Evolutionary conservation across 2,329 filamentous ascomycete species (phyloP), one percentile per base, ranked within the genome.

Genomic region (Apiospora arundinis): DNA sequence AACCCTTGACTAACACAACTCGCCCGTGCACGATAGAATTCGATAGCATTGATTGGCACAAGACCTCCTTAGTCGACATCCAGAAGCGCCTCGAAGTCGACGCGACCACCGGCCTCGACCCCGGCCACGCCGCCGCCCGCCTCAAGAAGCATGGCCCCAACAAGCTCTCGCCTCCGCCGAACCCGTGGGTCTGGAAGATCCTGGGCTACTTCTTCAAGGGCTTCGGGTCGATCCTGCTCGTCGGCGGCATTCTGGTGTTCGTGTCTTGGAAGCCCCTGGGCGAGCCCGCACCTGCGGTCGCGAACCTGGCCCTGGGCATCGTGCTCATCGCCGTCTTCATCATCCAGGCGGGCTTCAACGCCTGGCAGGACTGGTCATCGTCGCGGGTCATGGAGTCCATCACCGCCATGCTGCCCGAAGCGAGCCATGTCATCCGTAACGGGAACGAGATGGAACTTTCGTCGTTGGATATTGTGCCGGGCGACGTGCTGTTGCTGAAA

Each of bases 291-390:
- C 84, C 84, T 0, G 82, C 82, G 1, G 70, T 77, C 1, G 82
- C 82, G 37, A 86, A 86, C 74, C 80, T 86, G 1, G 83, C 83
- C 18, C 80, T 86, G 8, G 83, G 84, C 5, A 81, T 86, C 67
- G 80, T 86, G 1, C 81, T 86, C 56, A 74, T 86, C 74, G 82
- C 86, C 66, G 84, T 86, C 72, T 85, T 86, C 70, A 74, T 83
- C 37, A 81, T 86, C 0, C 84, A 86, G 71, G 84, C 85, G 42
- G 76, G 77, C 37, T 86, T 86, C 74, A 83, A 82, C 0, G 83
- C 82, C 7, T 86, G 86, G 65, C 83, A 85, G 74, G 84, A 86
- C 70, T 86, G 83, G 83, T 86, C 84, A 0, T 85, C 83, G 1
- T 78, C 78, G 25, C 80, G 82, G 63, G 84, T 82, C 0, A 86